Conservation (phyloP, 1,139 yeast species). For the Eremothecium sinecaudum region DNA sequence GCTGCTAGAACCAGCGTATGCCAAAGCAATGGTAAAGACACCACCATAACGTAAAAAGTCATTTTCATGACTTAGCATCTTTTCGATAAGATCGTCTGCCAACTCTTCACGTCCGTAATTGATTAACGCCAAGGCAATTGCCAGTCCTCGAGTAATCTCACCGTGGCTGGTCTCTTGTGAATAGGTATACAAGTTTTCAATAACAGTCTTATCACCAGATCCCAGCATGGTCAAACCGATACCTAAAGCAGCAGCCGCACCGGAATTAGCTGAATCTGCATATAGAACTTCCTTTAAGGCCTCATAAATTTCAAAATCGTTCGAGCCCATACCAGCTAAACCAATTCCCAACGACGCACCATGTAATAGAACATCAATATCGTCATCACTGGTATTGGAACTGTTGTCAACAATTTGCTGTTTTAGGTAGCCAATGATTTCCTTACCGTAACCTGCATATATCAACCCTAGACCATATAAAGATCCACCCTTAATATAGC, state of each 20-base stretch:
- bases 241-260: constrained; percentile 94
- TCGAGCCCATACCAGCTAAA: constrained; percentile 94
- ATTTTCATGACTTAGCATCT: constrained; percentile 64
- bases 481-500: constrained; percentile 93
- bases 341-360: constrained; percentile 97
- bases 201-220: constrained; percentile 66
- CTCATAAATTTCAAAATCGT: constrained; percentile 65
- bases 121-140: constrained; percentile 79
- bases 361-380: constrained; percentile 79
- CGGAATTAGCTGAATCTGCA: constrained; percentile 87
- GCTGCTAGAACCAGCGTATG: constrained; percentile 94
- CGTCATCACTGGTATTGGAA: constrained; percentile 57
- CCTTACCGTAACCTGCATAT: constrained; percentile 86
- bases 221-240: constrained; percentile 97
- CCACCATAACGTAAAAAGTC: constrained; percentile 92
- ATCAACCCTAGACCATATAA: constrained; percentile 87
- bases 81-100: constrained; percentile 64
- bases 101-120: constrained; percentile 79
- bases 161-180: constrained; percentile 96
- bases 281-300: constrained; percentile 77
- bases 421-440: constrained; percentile 72
- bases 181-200: constrained; percentile 77
- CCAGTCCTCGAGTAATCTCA: constrained; percentile 83
- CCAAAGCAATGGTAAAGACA: constrained; percentile 85
- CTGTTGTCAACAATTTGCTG: constrained; percentile 63